Base-by-base conservation (phyloP, 2,329 filamentous ascomycete genomes). In the Venturiaceae sp. region DNA sequence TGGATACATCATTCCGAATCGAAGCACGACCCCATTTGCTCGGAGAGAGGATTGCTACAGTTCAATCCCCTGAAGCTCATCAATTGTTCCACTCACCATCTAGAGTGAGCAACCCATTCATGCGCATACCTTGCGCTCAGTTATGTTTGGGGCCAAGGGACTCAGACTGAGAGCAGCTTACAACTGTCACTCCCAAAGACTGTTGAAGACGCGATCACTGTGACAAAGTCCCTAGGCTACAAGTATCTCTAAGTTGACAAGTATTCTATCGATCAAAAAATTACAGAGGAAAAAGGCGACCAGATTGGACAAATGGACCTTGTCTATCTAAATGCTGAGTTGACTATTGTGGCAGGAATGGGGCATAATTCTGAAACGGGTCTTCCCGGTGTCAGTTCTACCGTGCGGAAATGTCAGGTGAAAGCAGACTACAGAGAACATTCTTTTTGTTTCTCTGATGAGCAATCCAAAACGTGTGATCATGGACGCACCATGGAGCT, bases 211-310 rank as follows among this genome's bases (percentile, higher is more conserved):
- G 63, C 62, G 11, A 62, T 69, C 3, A 52, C 23, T 2, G 62
- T 64, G 16, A 65, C 64, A 0, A 47, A 36, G 19, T 41, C 32
- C 2, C 59, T 69, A 2, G 63, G 66, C 2, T 55, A 61, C 8
- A 57, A 59, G 8, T 69, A 67, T 55, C 57, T 71, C 0, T 70
- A 67, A 67, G 60, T 70, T 9, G 68, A 70, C 54, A 53, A 62
- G 36, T 67, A 66, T 53, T 71, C 67, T 54, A 68, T 71, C 21
- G 53, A 63, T 37, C 65, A 69, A 44, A 41, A 53, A 11, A n/a
- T n/a, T n/a, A 39, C 62, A 34, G 47, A 60, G 44, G 58, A 64
- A 32, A 59, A 58, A 23, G 23, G 55, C 3, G 28, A 58, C 2
- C 63, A 66, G 58, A 60, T 69, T 16, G 16, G 34, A 5, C 36